Conservation (phyloP, 164 flowering plant genomes). For the Stephania yunnanensis region DNA sequence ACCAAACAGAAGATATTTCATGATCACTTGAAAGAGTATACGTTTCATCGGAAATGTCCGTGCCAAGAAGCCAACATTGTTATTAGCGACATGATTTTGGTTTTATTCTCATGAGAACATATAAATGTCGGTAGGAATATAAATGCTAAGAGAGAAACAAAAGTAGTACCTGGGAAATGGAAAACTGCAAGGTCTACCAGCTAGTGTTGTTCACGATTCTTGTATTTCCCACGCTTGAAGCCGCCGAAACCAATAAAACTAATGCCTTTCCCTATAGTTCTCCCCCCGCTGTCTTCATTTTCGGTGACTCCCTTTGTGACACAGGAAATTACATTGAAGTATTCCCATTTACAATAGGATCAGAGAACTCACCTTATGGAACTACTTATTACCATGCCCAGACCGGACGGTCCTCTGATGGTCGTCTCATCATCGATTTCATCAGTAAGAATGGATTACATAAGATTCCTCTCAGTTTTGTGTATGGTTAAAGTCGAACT, state of each 20-base stretch:
- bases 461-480: background rate
- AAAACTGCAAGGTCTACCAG: background rate
- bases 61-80: too few relatives aligned
- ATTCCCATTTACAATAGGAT: constrained; percentile 5
- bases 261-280: background rate
- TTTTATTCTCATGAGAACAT: too few relatives aligned
- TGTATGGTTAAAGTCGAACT: background rate
- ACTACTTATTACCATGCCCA: constrained; percentile 5
- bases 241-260: background rate
- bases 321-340: constrained; percentile 9
- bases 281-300: constrained; percentile 11
- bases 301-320: constrained; percentile 14
- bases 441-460: constrained; percentile 1
- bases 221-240: background rate
- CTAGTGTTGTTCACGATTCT: background rate
- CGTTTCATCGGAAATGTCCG: too few relatives aligned
- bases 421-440: constrained; percentile 13
- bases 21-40: too few relatives aligned
- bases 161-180: background rate
- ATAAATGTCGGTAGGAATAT: too few relatives aligned
- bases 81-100: too few relatives aligned
- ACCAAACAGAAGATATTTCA: too few relatives aligned
- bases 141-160: background rate
- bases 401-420: constrained; percentile 10
- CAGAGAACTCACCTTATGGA: constrained; percentile 13